phyloP scores from a whole-genome alignment of 305 asterid genomes.

The Withania somnifera region DNA sequence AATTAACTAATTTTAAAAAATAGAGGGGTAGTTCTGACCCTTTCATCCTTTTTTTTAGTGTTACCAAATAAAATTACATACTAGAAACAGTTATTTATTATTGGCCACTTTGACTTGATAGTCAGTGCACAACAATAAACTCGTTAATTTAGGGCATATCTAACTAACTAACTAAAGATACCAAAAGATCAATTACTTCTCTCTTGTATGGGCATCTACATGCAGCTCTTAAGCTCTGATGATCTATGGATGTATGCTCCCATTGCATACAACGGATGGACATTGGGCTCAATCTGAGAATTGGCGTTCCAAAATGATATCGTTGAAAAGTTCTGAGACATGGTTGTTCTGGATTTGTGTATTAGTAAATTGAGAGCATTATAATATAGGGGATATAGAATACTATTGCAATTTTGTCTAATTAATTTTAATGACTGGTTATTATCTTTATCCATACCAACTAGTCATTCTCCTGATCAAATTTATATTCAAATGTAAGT shows the following conservation, averaged over 20 bases:
- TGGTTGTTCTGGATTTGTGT: neutral
- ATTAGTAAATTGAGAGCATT: neutral
- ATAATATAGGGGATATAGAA: neutral
- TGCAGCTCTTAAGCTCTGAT: constrained; percentile 81
- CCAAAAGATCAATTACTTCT: neutral
- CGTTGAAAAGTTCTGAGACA: neutral
- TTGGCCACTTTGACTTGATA: neutral
- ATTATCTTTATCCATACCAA: neutral
- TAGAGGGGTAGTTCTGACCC: too few relatives aligned
- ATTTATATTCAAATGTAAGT: neutral
- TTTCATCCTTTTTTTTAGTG: neutral
- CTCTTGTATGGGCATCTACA: constrained; percentile 6
- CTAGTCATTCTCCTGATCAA: neutral
- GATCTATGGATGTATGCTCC: constrained; percentile 92
- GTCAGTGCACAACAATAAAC: neutral
- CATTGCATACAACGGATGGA: constrained; percentile 75
- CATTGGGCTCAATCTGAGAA: constrained; percentile 24
- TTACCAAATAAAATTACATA: neutral
- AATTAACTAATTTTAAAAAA: too few relatives aligned
- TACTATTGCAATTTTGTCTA: neutral
- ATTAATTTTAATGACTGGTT: neutral
- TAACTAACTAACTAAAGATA: neutral
- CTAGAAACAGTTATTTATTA: neutral
- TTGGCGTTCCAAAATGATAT: neutral
- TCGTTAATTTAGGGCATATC: neutral